Conservation (phyloP, 371 early-diverging fungal species). For the Apophysomyces ossiformis region DNA sequence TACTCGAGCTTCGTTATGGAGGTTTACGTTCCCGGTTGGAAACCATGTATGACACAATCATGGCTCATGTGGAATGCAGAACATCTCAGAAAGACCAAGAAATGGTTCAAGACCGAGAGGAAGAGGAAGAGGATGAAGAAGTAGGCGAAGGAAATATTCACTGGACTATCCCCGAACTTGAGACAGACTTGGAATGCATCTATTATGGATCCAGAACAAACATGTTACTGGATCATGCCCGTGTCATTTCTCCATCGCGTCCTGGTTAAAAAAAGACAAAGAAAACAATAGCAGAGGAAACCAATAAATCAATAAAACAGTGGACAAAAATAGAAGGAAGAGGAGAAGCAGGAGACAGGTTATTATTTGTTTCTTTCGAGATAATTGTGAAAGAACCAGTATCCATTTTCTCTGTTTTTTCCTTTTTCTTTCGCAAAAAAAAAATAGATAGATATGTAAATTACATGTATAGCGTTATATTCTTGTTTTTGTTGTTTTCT, state of each 20-base stretch:
- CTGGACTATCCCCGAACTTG: conserved; percentile 69
- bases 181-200: conserved; percentile 64
- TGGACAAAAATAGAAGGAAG: no score
- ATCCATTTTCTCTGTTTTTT: no score
- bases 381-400: no score
- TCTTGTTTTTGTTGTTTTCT: no score
- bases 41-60: conserved; percentile 76
- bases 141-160: conserved; percentile 44
- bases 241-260: conserved; percentile 70
- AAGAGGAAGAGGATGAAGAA: conserved; percentile 38
- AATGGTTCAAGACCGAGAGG: conserved; percentile 19
- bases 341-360: no score
- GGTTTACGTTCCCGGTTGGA: conserved; percentile 73
- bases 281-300: neutral
- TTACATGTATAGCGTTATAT: neutral
- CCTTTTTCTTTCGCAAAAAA: no score
- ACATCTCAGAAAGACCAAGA: conserved; percentile 36
- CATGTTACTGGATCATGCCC: conserved; percentile 69
- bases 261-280: conserved; percentile 39
- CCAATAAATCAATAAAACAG: no score
- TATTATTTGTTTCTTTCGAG: no score
- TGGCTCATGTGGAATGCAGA: conserved; percentile 58
- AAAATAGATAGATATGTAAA: neutral
- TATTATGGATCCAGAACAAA: conserved; percentile 67
- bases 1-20: conserved; percentile 84